Evolutionary conservation across 495 filamentous ascomycete species (phyloP).

Genomic region (Penicillium antarcticum): DNA sequence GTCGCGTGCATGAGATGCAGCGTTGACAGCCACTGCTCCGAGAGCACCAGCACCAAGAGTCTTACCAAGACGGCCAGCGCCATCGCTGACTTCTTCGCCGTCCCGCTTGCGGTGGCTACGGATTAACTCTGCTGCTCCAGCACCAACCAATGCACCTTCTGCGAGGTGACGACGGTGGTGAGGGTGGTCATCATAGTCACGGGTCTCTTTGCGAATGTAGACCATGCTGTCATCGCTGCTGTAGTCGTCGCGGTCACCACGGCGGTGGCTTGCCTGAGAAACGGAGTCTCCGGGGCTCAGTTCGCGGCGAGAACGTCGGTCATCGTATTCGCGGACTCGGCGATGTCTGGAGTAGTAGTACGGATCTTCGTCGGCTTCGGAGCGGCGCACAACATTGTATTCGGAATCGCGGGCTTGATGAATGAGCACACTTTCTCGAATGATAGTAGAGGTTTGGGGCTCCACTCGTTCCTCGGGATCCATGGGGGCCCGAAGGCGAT

Average conservation of each 20-base stretch:
- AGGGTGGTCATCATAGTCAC: conserved; percentile 54
- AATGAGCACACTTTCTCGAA: conserved; percentile 74
- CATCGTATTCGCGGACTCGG: conserved; percentile 51
- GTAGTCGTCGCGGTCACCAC: conserved; percentile 39
- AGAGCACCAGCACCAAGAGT: conserved; percentile 76
- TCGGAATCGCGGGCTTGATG: conserved; percentile 71
- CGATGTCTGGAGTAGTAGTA: conserved; percentile 68
- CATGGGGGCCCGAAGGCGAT: conserved; percentile 34
- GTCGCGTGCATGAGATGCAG: conserved; percentile 66
- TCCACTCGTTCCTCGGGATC: conserved; percentile 63
- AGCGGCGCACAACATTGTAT: conserved; percentile 66
- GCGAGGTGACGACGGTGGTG: conserved; percentile 77
- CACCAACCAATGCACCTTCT: conserved; percentile 78
- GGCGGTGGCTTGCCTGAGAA: conserved; percentile 47
- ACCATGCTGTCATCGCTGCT: conserved; percentile 66
- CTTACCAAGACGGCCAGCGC: conserved; percentile 63
- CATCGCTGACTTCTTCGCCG: conserved; percentile 54
- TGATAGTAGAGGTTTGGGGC: conserved; percentile 49
- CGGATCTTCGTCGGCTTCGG: conserved; percentile 49
- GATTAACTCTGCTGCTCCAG: conserved; percentile 71
- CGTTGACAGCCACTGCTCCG: conserved; percentile 80
- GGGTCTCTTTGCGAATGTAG: conserved; percentile 53
- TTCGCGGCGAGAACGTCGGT: conserved; percentile 50
- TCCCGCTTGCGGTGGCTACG: conserved; percentile 62
- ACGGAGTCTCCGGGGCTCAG: conserved; percentile 57